Evolutionary conservation across 106 monocot genomes (phyloP), one percentile per base, ranked within the genome.

Genomic region (Acorus calamus): DNA sequence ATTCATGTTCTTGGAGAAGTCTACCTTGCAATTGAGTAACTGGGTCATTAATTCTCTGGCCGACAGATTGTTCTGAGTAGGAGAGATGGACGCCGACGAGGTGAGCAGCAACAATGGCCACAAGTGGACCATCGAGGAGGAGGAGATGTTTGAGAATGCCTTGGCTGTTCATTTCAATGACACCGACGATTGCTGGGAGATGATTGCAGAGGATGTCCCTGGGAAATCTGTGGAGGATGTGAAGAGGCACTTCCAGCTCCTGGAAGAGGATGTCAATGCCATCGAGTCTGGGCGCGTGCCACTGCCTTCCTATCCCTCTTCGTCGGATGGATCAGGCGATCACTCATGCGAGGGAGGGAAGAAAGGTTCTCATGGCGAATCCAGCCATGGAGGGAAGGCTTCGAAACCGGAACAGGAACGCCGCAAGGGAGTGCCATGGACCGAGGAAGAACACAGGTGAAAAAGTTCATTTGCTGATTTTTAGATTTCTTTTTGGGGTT

Each of bases 391-490:
- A 44, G 78, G 83, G 52, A 89, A 84, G 68, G 70, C 64, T 3
- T 84, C 89, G 13, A 78, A 71, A 67, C 53, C 86, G 4, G 89
- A 94, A 60, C 90, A 84, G 66, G 90, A 94, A 59, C 74, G 94
- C 48, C 67, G 86, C 9, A 94, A 90, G 55, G 89, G 94, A 28
- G 85, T 94, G 49, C 89, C 94, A 2, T 94, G 94, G 94, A 87
- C 84, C 5, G 94, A 94, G 78, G 90, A 94, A 50, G 94, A 94
- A 59, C 94, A 94, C 84, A 90, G 87, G 94, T 94, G 46, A 71
- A 10, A 28, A 28, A 28, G 28, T 1, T 28, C 28, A 28, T 28
- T 0, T 28, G 28, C 28, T 28, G 28, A 28, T 28, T 28, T 28
- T 28, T 28, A 28, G 28, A 28, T 28, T 28, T 28, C 28, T 28